These are phyloP conservation scores for Phytophthora boehmeriae DNA, from an alignment of 352 stramenopile genomes.

Conservation along the genomic window DNA sequence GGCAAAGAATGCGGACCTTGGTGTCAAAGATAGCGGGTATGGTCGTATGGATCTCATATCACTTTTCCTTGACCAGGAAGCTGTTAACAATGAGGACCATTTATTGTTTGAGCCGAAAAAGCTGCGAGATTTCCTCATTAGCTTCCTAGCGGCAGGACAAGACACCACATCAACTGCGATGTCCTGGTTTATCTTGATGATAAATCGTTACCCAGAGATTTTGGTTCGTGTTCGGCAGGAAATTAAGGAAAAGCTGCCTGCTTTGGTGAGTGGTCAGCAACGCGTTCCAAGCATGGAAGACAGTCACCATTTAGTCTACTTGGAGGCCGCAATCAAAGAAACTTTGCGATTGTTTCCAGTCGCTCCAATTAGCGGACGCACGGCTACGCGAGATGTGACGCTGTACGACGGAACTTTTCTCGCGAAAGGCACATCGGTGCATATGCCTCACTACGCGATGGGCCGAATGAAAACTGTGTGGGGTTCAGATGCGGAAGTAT, in stretches of 20 bases:
- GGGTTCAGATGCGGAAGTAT: constrained; percentile 50
- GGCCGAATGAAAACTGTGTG: constrained; percentile 52
- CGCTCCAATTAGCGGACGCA: constrained; percentile 50
- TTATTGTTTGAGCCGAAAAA: constrained; percentile 34
- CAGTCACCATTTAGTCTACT: constrained; percentile 46
- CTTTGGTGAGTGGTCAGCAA: constrained; percentile 27
- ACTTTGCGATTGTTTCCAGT: constrained; percentile 60
- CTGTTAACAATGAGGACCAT: constrained; percentile 22
- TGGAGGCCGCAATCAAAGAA: constrained; percentile 65
- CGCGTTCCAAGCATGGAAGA: constrained; percentile 33
- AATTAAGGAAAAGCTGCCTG: constrained; percentile 46
- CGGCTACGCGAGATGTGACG: constrained; percentile 48
- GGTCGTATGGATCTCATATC: constrained; percentile 42
- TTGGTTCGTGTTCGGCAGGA: constrained; percentile 40
- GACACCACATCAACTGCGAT: constrained; percentile 72
- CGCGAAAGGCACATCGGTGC: constrained; percentile 43
- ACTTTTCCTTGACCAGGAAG: constrained; percentile 44
- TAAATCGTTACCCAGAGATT: constrained; percentile 53
- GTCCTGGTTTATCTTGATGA: constrained; percentile 69
- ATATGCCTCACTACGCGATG: constrained; percentile 56
- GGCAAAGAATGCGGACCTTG: background rate
- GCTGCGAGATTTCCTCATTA: constrained; percentile 76
- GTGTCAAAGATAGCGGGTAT: constrained; percentile 4
- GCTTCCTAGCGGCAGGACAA: constrained; percentile 64
- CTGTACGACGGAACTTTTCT: constrained; percentile 70